Conservation (phyloP, 805 yeast genomes). For the Ogataea pilisensis region DNA sequence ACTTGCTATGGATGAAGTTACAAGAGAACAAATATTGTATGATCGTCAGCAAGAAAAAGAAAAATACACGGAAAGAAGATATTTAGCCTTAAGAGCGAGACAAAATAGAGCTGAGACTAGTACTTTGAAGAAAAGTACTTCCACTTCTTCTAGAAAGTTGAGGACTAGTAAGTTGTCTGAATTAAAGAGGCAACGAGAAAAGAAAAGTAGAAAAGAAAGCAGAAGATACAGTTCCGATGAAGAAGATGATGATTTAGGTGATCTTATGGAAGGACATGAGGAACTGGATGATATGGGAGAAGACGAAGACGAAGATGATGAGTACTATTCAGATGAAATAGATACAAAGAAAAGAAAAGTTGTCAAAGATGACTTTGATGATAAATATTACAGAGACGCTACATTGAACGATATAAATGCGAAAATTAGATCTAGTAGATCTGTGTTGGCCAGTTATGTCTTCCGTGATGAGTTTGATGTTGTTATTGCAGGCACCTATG, state of each 20-base stretch:
- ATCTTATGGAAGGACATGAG: slow-evolving; percentile 28
- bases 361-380: slow-evolving; percentile 39
- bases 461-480: slow-evolving; percentile 79
- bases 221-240: slow-evolving; percentile 32
- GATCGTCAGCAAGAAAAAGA: slow-evolving; percentile 93
- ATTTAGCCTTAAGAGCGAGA: slow-evolving; percentile 77
- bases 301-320: slow-evolving; percentile 38
- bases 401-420: slow-evolving; percentile 60
- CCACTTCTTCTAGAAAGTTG: slow-evolving; percentile 22
- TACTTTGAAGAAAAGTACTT: slow-evolving; percentile 26
- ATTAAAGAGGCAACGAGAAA: slow-evolving; percentile 35
- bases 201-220: slow-evolving; percentile 28
- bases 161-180: slow-evolving; percentile 33
- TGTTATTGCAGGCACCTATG: slow-evolving; percentile 68
- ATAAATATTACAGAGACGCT: slow-evolving; percentile 37
- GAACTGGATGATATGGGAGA: slow-evolving; percentile 44
- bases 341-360: slow-evolving; percentile 38
- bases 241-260: slow-evolving; percentile 40
- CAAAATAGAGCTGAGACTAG: slow-evolving; percentile 42
- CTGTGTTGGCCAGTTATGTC: slow-evolving; percentile 67
- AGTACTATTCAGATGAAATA: slow-evolving; percentile 22
- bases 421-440: slow-evolving; percentile 69
- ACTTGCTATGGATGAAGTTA: slow-evolving; percentile 81
- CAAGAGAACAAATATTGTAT: slow-evolving; percentile 84
- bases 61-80: slow-evolving; percentile 76